Evolutionary conservation across 495 filamentous ascomycete genomes (phyloP).

Genomic region (Penicillium simplicissimum): DNA sequence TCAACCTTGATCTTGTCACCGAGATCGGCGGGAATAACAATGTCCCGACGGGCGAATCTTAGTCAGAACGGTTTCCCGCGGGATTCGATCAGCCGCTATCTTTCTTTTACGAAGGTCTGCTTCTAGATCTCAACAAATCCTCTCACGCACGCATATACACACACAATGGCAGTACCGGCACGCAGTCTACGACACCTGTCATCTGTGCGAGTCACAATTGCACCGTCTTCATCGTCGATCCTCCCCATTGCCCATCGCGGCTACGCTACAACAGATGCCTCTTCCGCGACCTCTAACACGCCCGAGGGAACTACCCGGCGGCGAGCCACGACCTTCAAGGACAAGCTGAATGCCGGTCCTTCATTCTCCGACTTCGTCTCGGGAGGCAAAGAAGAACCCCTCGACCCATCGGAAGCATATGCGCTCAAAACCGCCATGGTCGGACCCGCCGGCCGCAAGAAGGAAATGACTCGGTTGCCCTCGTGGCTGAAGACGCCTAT

Average conservation of each 20-base stretch:
- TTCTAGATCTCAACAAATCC: background rate
- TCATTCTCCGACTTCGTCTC: slow-evolving; percentile 83
- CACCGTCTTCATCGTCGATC: slow-evolving; percentile 17
- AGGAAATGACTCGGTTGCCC: slow-evolving; percentile 86
- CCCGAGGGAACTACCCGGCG: slow-evolving; percentile 33
- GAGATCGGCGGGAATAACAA: slow-evolving; percentile 12
- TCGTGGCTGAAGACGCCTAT: slow-evolving; percentile 96
- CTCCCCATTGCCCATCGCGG: slow-evolving; percentile 28
- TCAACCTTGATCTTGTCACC: background rate
- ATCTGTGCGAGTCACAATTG: slow-evolving; percentile 28
- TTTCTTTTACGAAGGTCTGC: slow-evolving; percentile 21
- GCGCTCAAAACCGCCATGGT: slow-evolving; percentile 74
- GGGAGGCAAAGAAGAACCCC: slow-evolving; percentile 52
- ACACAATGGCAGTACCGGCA: slow-evolving; percentile 42
- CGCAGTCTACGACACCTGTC: slow-evolving; percentile 40
- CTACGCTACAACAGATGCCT: slow-evolving; percentile 47
- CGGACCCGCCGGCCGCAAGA: slow-evolving; percentile 74
- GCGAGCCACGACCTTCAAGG: slow-evolving; percentile 69
- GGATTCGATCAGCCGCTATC: slow-evolving; percentile 28
- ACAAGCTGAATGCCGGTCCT: slow-evolving; percentile 77
- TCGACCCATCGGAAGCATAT: slow-evolving; percentile 59
- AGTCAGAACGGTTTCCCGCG: slow-evolving; percentile 25
- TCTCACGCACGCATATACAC: slow-evolving; percentile 1
- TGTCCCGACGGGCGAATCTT: slow-evolving; percentile 15
- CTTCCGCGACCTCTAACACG: slow-evolving; percentile 36